These are phyloP conservation scores for Symbiotaphrina buchneri DNA, from an alignment of 495 filamentous ascomycete genomes.

Conservation along the genomic window DNA sequence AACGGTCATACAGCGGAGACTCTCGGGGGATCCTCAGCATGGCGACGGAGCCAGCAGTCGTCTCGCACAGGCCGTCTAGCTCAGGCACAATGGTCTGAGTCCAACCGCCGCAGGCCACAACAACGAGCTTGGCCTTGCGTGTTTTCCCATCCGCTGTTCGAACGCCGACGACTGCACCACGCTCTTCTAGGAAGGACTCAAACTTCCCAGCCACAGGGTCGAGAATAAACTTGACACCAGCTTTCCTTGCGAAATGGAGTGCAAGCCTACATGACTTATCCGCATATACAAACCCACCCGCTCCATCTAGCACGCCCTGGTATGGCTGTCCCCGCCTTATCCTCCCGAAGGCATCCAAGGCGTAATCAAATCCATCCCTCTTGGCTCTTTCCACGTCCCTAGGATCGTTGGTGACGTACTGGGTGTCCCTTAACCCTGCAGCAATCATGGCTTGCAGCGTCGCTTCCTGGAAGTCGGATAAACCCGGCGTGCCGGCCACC, in stretches of 20 bases:
- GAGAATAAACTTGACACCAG: conserved; percentile 16
- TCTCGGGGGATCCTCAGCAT: conserved; percentile 13
- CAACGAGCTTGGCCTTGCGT: conserved; percentile 10
- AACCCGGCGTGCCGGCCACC: conserved; percentile 9
- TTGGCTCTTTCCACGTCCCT: conserved; percentile 12
- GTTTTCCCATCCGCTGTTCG: conserved; percentile 13
- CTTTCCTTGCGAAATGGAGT: conserved; percentile 13
- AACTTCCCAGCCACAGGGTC: conserved; percentile 8
- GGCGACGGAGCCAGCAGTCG: conserved; percentile 19
- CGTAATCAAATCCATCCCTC: conserved; percentile 11
- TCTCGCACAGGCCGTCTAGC: conserved; percentile 15
- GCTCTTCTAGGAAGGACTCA: conserved; percentile 7
- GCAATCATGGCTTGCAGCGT: conserved; percentile 14
- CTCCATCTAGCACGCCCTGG: conserved; percentile 15
- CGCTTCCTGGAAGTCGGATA: conserved; percentile 12
- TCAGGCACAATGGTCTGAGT: conserved; percentile 13
- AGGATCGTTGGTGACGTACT: conserved; percentile 11
- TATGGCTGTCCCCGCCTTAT: conserved; percentile 3
- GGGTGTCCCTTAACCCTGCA: conserved; percentile 12
- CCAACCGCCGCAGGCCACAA: conserved; percentile 15
- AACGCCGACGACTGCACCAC: conserved; percentile 9
- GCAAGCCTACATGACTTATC: conserved; percentile 20
- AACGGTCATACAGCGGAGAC: conserved; percentile 11
- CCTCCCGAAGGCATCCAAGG: conserved; percentile 12
- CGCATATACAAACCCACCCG: conserved; percentile 17